Percentiles rank a stretch among this genome's conserved stretches.
These are phyloP conservation scores for Ramaria sp. DNA, from an alignment of 768 basidiomycete species.

Conservation along the genomic window DNA sequence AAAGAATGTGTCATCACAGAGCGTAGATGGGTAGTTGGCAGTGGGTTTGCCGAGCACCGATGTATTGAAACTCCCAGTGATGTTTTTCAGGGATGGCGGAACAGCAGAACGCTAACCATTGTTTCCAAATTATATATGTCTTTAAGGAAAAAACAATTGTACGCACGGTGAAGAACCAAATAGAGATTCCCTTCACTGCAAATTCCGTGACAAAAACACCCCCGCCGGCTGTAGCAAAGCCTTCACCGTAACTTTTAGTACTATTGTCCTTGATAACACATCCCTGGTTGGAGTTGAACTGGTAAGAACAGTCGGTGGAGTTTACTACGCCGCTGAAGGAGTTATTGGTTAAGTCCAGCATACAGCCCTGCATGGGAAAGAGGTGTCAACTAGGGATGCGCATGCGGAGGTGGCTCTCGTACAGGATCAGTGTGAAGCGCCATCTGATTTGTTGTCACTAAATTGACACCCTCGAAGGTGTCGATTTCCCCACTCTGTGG, in stretches of 20 bases:
- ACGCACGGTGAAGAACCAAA: conserved; percentile 52
- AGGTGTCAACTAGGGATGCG: not conserved
- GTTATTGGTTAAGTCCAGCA: not conserved
- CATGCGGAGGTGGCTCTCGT: not conserved
- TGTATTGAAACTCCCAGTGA: conserved; percentile 25
- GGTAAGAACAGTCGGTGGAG: conserved; percentile 50
- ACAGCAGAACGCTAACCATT: conserved; percentile 29
- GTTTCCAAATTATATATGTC: not conserved
- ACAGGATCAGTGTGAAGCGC: conserved; percentile 54
- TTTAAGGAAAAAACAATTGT: conserved; percentile 17
- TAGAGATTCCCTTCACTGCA: conserved; percentile 42
- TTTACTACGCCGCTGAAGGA: conserved; percentile 24
- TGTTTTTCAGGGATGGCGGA: conserved; percentile 21
- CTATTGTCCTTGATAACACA: conserved; percentile 52
- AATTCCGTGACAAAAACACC: conserved; percentile 72
- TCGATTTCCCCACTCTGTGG: conserved; percentile 53
- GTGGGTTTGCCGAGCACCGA: conserved; percentile 53
- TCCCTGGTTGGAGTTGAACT: conserved; percentile 48
- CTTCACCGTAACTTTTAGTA: conserved; percentile 50
- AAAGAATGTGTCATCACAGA: conserved; percentile 47
- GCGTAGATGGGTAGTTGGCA: conserved; percentile 52
- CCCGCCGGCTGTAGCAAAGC: conserved; percentile 49
- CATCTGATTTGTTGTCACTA: conserved; percentile 53
- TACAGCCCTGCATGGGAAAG: not conserved
- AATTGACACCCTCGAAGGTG: conserved; percentile 75